Evolutionary conservation across 2,329 filamentous ascomycete genomes (phyloP), one percentile per base, ranked within the genome.

Genomic region (Herpomyces periplanetae): DNA sequence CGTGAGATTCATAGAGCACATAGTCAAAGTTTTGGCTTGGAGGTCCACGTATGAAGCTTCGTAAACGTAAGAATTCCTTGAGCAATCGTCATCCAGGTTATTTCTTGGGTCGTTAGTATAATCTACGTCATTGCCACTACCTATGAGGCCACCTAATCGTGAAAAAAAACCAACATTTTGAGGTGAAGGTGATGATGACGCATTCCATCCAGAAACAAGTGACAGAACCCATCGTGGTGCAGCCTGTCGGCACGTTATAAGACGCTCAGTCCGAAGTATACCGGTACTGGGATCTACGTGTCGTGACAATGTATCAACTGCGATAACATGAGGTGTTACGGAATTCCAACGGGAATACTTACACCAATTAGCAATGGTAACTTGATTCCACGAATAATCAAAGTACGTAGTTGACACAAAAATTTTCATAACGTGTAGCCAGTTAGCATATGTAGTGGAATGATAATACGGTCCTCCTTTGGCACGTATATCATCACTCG

Each of bases 301-400:
- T 26, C 80, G 65, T 20, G 58, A 62, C 31, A 96, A 42, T 7
- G 75, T 91, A 44, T 96, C 80, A 33, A 91, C 80, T 28, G 69
- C 73, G 28, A 84, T 58, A 28, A 96, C 80, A 40, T 96, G 80
- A 15, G 71, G 68, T n/a, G 66, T 73, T 44, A 87, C 80, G 39
- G 88, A 65, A 46, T 96, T 96, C 75, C 80, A 91, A 9, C 75
- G 75, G 33, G 69, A 84, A 44, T 96, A 96, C 41, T 96, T 96
- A 30, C 60, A 63, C 80, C 80, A 96, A 51, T 96, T 96, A 36
- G 66, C 71, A 7, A 69, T 71, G 11, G 71, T 87, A 13, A 96
- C 80, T 40, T 91, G 75, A 34, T 87, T 69, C 80, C 80, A 96
- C 17, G 75, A 85, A 49, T 96, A 96, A 45, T 87, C 53, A 44